A percentile compares a stretch with the other conserved stretches of the same genome.
These are phyloP conservation scores for Zygnema cylindricum DNA, from an alignment of 139 green algal species.

Conservation along the genomic window DNA sequence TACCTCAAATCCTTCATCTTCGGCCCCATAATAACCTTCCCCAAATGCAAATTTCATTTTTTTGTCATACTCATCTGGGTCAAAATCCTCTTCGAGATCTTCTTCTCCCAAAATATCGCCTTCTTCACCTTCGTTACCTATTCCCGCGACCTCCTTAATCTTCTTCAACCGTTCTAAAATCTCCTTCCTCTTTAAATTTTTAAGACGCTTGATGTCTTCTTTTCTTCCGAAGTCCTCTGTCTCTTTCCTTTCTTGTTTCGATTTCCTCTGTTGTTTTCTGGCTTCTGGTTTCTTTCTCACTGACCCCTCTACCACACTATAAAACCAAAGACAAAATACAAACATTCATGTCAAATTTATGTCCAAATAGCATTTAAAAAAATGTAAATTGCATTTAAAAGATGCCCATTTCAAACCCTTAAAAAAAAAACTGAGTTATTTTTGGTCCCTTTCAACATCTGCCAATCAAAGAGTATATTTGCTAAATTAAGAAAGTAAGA, in stretches of 20 bases:
- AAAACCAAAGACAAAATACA: background rate
- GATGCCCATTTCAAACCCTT: too few relatives aligned
- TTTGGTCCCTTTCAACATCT: too few relatives aligned
- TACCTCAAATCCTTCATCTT: conserved; percentile 49
- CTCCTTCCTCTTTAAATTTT: conserved; percentile 89
- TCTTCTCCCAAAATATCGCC: conserved; percentile 67
- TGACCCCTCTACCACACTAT: conserved; percentile 46
- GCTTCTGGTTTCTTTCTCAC: conserved; percentile 54
- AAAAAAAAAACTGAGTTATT: too few relatives aligned
- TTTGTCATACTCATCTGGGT: conserved; percentile 88
- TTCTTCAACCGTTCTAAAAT: conserved; percentile 69
- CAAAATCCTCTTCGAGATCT: conserved; percentile 89
- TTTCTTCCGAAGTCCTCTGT: conserved; percentile 63
- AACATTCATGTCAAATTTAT: background rate
- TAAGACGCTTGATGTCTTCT: conserved; percentile 83
- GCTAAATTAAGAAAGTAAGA: too few relatives aligned
- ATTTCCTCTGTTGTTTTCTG: conserved; percentile 40
- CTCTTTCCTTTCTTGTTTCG: conserved; percentile 61
- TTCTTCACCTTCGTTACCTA: background rate
- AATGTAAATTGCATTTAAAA: too few relatives aligned
- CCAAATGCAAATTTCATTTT: conserved; percentile 87
- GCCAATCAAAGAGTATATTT: too few relatives aligned
- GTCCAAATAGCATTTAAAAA: background rate
- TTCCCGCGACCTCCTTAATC: conserved; percentile 46
- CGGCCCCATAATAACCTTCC: conserved; percentile 86